A percentile compares a stretch with the other conserved stretches of the same genome.
Evolutionary conservation across 768 basidiomycete species (phyloP).

Genomic region (Sarcomyxa edulis): DNA sequence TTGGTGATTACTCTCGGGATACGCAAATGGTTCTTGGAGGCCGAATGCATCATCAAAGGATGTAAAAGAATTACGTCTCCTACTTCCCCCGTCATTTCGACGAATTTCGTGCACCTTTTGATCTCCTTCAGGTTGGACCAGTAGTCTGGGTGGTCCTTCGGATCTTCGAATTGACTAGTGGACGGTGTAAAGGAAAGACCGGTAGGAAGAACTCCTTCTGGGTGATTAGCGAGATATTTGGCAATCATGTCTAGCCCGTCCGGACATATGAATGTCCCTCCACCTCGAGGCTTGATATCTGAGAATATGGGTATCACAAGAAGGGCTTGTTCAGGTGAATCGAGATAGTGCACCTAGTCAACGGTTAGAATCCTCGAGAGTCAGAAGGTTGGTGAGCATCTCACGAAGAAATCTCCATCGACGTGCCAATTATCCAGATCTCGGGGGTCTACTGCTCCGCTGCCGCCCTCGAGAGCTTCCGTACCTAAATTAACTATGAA

Average conservation of each 20-base stretch:
- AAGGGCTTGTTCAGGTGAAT: conserved; percentile 61
- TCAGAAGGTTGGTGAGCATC: conserved; percentile 10
- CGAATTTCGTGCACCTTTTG: conserved; percentile 35
- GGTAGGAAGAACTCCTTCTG: conserved; percentile 44
- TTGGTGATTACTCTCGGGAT: conserved; percentile 60
- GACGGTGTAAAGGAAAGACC: conserved; percentile 43
- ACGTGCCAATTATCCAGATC: conserved; percentile 63
- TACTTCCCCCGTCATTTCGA: conserved; percentile 52
- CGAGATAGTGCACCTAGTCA: conserved; percentile 49
- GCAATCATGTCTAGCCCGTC: conserved; percentile 48
- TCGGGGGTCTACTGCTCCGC: conserved; percentile 26
- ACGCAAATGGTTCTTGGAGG: conserved; percentile 53
- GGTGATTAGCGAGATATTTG: conserved; percentile 44
- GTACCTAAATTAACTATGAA: conserved; percentile 62
- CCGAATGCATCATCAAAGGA: conserved; percentile 62
- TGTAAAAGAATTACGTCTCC: conserved; percentile 65
- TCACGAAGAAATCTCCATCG: conserved; percentile 53
- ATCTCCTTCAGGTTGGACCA: conserved; percentile 41
- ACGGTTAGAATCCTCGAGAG: not conserved
- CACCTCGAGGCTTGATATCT: conserved; percentile 48
- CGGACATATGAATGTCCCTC: conserved; percentile 56
- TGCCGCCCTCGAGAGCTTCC: conserved; percentile 29
- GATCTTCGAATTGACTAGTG: conserved; percentile 27
- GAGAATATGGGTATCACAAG: conserved; percentile 59
- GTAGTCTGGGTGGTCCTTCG: conserved; percentile 33